Conservation (phyloP, 208 protist species). For the Crithidia thermophila region DNA sequence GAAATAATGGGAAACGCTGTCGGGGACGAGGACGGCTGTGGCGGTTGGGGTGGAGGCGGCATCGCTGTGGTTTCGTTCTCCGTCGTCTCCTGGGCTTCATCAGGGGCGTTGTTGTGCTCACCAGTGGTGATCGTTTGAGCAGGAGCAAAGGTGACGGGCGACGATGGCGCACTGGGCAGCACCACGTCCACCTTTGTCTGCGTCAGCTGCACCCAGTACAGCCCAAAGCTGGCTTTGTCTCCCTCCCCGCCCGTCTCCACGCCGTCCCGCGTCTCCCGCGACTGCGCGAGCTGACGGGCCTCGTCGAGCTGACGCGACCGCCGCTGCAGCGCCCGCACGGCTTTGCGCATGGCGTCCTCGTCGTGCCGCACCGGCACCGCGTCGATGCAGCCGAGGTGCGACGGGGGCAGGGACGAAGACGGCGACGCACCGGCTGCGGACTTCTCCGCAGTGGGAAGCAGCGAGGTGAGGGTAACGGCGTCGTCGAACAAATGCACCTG, state of each 20-base stretch:
- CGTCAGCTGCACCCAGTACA: conserved; percentile 76
- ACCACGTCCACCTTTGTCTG: conserved; percentile 59
- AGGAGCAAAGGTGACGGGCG: neutral
- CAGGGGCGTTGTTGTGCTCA: too few relatives aligned
- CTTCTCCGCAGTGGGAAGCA: conserved; percentile 8
- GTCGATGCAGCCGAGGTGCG: conserved; percentile 31
- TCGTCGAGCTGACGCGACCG: conserved; percentile 14
- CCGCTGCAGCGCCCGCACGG: conserved; percentile 56
- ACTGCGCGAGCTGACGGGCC: neutral
- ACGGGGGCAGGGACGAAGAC: neutral
- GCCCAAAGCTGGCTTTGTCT: conserved; percentile 30
- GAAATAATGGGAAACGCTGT: neutral
- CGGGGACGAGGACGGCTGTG: neutral
- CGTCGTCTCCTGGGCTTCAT: too few relatives aligned
- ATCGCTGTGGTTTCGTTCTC: too few relatives aligned
- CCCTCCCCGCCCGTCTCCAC: neutral
- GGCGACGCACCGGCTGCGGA: conserved; percentile 1
- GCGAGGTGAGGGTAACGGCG: conserved; percentile 3
- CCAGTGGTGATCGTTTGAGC: too few relatives aligned
- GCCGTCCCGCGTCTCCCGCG: neutral
- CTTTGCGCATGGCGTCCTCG: conserved; percentile 73
- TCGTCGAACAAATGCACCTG: conserved; percentile 75
- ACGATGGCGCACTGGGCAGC: conserved; percentile 7
- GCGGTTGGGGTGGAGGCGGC: neutral
- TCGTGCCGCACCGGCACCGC: conserved; percentile 71